Conservation (phyloP, 1,139 yeast genomes). For the Kodamaea ohmeri region DNA sequence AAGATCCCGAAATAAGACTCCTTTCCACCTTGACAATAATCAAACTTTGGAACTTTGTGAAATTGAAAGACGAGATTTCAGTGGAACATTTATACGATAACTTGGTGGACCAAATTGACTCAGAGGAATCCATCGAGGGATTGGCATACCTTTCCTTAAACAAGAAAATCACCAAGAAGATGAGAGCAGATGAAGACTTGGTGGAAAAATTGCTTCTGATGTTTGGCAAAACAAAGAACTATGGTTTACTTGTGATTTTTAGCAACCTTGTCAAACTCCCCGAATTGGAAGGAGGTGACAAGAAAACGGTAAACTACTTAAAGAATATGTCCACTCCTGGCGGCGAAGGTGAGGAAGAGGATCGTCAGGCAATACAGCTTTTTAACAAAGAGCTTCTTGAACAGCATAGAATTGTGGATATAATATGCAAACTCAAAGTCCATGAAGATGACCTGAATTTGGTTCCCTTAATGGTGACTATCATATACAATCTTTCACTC, state of each 20-base stretch:
- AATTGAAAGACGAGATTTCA: conserved; percentile 22
- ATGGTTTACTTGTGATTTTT: conserved; percentile 39
- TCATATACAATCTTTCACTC: conserved; percentile 27
- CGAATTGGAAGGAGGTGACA: conserved; percentile 16
- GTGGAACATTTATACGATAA: conserved; percentile 4
- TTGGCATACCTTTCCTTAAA: conserved; percentile 47
- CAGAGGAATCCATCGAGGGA: conserved; percentile 34
- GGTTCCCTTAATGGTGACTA: conserved; percentile 20
- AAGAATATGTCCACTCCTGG: conserved; percentile 35
- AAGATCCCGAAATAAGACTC: conserved; percentile 22
- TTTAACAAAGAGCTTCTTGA: conserved; percentile 32
- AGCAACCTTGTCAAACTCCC: conserved; percentile 36
- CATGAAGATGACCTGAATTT: conserved; percentile 16
- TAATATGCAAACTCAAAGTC: conserved; percentile 27
- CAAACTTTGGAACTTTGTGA: conserved; percentile 45
- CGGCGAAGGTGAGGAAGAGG: conserved; percentile 18
- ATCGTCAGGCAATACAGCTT: conserved; percentile 25
- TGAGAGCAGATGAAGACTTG: conserved; percentile 34
- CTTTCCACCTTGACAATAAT: conserved; percentile 35
- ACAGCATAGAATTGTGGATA: conserved; percentile 26
- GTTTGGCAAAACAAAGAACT: conserved; percentile 16
- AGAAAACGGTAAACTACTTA: conserved; percentile 29
- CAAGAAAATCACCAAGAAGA: conserved; percentile 24
- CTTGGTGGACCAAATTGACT: conserved; percentile 4
- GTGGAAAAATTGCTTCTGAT: conserved; percentile 22